These are phyloP conservation scores for Trifolium fragiferum DNA, from an alignment of 306 rosid species.

Conservation along the genomic window DNA sequence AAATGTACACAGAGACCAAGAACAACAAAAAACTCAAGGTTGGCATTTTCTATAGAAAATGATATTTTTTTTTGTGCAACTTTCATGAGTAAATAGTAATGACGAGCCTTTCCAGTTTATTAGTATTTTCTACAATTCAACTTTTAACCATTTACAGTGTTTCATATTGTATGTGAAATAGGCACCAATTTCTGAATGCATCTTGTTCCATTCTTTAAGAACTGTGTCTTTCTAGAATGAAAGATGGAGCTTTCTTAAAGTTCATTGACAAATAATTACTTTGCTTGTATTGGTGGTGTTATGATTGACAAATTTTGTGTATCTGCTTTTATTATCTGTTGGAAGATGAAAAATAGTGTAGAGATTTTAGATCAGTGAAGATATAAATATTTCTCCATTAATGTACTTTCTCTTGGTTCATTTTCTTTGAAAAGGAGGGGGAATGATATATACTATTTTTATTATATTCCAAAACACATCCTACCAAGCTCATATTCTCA, in stretches of 20 bases:
- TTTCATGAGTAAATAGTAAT: constrained; percentile 5
- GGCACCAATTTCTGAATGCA: constrained; percentile 7
- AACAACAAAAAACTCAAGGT: constrained; percentile 99
- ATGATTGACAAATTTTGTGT: background rate
- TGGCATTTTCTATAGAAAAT: constrained; percentile 37
- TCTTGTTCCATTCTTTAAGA: constrained; percentile 15
- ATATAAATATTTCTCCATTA: constrained; percentile 7
- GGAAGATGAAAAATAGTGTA: background rate
- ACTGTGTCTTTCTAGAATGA: constrained; percentile 9
- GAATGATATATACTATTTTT: background rate
- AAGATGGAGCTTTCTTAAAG: background rate
- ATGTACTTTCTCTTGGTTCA: background rate
- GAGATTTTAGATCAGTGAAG: background rate
- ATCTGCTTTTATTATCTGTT: background rate
- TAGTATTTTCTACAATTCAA: constrained; percentile 29
- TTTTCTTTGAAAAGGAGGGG: background rate
- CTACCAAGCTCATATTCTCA: background rate
- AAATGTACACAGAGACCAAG: constrained; percentile 97
- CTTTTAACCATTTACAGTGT: constrained; percentile 5
- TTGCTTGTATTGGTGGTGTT: constrained; percentile 18
- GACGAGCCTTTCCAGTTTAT: constrained; percentile 2
- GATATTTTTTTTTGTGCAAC: constrained; percentile 1
- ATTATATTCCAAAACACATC: constrained; percentile 1
- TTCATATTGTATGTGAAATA: constrained; percentile 4
- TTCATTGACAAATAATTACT: background rate